Base-by-base conservation (phyloP, 768 basidiomycete genomes). In the Chiua virens region DNA sequence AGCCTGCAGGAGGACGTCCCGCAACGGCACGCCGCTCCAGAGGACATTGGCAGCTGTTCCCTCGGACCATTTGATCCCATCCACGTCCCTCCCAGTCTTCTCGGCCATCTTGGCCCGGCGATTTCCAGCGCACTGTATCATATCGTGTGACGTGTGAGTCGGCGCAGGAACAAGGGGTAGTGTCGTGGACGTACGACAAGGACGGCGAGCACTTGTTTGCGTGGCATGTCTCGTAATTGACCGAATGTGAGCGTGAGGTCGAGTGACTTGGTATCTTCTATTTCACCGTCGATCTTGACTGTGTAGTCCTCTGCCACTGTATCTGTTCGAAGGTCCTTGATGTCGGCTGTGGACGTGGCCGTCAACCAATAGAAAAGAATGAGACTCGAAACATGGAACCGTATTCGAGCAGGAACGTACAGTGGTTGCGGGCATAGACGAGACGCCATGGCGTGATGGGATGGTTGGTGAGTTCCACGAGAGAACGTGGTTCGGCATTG, bases 341-440 rank as follows among this genome's bases (percentile, higher is more conserved):
- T 61, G 18, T 58, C 67, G 15, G 71, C 71, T 54, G 61, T 52
- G 14, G 57, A 36, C 40, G 28, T 14, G 41, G 5, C 9, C 8
- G 28, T 30, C 10, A 10, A 30, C 28, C 28, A 11, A 30, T 30
- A 30, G 7, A 30, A 10, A 8, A 7, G 28, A 11, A 30, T 30
- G 5, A 30, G 28, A 30, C 9, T 30, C 10, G 28, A 30, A 30
- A 30, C 9, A 30, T 30, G 28, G 27, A 28, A 17, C n/a, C 17
- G 38, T 44, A 14, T 7, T 42, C 28, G 27, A 42, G 74, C 11
- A 76, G 69, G 30, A 82, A 81, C 50, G 76, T 76, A 40, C 86
- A 81, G 58, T 89, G 87, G 59, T 89, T 89, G 30, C 88, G 80
- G 52, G 80, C 81, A 59, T 87, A 91, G 10, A 83, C 73, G n/a